Percentiles rank a stretch among this genome's conserved stretches.
Evolutionary conservation across 305 asterid genomes (phyloP).

Genomic region (Petunia hybrid): DNA sequence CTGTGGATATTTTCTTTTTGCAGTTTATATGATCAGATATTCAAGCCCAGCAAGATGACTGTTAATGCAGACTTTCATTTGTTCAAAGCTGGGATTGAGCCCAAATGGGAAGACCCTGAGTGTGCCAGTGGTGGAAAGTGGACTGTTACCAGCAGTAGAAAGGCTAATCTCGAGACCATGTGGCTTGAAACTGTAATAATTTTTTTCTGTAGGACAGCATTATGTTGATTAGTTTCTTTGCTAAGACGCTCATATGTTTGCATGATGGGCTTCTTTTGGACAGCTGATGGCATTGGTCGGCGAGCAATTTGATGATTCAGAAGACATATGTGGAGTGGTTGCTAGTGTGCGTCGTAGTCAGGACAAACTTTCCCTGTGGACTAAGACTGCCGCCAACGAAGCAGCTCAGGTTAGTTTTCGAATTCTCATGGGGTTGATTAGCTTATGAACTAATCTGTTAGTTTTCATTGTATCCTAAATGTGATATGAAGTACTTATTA

Average conservation of each 20-base stretch:
- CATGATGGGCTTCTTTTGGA: conserved; percentile 34
- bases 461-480: background rate
- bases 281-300: conserved; percentile 96
- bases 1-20: conserved; percentile 35
- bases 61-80: conserved; percentile 83
- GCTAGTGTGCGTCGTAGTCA: conserved; percentile 89
- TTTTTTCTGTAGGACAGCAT: background rate
- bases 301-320: conserved; percentile 95
- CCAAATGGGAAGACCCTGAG: conserved; percentile 99
- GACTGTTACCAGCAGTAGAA: conserved; percentile 67
- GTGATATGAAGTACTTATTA: background rate
- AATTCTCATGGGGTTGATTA: background rate
- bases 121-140: conserved; percentile 98
- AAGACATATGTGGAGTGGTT: conserved; percentile 97
- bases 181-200: conserved; percentile 95
- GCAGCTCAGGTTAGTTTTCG: conserved; percentile 73
- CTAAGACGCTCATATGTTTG: conserved; percentile 22
- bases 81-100: conserved; percentile 92
- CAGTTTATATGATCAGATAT: conserved; percentile 87
- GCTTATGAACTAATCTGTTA: background rate
- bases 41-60: conserved; percentile 84
- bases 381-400: conserved; percentile 92
- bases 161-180: conserved; percentile 67
- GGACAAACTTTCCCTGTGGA: conserved; percentile 92
- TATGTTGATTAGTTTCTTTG: background rate